Evolutionary conservation across 805 yeast species (phyloP), one percentile per base, ranked within the genome.

Genomic region (Sporopachydermia quercuum): DNA sequence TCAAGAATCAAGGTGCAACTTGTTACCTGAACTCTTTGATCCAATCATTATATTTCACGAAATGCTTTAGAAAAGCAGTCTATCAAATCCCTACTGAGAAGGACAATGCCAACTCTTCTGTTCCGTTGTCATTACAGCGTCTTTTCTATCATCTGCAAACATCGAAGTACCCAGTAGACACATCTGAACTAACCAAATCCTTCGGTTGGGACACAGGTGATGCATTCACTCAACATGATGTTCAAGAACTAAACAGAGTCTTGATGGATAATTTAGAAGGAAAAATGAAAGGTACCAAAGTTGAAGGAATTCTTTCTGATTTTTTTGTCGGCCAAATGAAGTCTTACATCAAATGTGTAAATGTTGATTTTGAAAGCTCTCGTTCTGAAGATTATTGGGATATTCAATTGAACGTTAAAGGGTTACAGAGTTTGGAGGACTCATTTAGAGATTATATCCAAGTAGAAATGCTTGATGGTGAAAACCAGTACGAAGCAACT

Each of bases 151-250:
- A 73, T 45, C 64, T 91, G 45, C 78, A 79, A 48, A 76, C 78
- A 3, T 78, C 94, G 0, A 62, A 68, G 6, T 74, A 72, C 15
- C 82, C 96, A 0, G 74, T 89, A 3, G 89, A 83, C 43, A 91
- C 99, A 0, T 56, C 73, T 45, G 95, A 84, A 53, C 66, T 91
- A 40, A 91, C 98, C 0, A 73, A 75, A 43, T 78, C 96, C 0
- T 91, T 91, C 66, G 98, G 99, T 5, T 91, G 99, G 99, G 95
- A 86, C 54, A 71, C 83, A 5, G 78, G 79, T 4, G 98, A 91
- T 49, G 94, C 96, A 0, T 91, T 91, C 58, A 83, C 94, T 2
- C 99, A 91, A 60, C 97, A 91, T 59, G 99, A 91, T 56, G 96
- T 91, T 13, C 99, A 91, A 56, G 99, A 91, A 57, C 66, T 91